phyloP scores from a whole-genome alignment of 306 rosid genomes.

The Carpinus fangiana region DNA sequence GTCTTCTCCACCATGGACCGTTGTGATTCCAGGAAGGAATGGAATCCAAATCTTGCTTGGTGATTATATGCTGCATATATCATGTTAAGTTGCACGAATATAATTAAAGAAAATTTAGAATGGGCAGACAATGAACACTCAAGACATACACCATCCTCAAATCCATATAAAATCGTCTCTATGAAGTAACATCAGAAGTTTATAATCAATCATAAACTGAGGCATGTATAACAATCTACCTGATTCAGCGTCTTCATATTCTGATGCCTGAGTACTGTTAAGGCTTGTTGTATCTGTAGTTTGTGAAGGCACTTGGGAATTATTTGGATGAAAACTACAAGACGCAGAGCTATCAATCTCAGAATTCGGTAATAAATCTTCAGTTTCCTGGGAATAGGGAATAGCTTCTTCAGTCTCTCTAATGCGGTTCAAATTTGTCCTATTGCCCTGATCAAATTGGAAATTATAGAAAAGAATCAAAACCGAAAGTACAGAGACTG shows the following conservation, averaged over 20 bases:
- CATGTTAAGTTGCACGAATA: conserved; percentile 18
- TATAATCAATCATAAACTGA: conserved; percentile 12
- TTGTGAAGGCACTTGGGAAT: conserved; percentile 53
- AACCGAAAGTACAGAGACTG: neutral
- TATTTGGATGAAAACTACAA: conserved; percentile 46
- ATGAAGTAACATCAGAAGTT: conserved; percentile 2
- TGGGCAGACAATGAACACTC: conserved; percentile 8
- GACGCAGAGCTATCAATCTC: conserved; percentile 55
- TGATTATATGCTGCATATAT: conserved; percentile 52
- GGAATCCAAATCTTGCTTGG: conserved; percentile 51
- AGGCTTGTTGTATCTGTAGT: conserved; percentile 60
- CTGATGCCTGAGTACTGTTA: conserved; percentile 63
- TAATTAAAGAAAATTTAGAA: conserved; percentile 5
- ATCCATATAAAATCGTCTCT: conserved; percentile 12
- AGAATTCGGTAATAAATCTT: conserved; percentile 35
- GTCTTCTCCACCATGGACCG: conserved; percentile 44
- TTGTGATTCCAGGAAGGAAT: conserved; percentile 46
- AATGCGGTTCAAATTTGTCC: conserved; percentile 41
- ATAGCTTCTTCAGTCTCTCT: conserved; percentile 52
- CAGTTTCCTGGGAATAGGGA: conserved; percentile 35
- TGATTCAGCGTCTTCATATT: conserved; percentile 78
- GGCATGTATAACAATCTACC: conserved; percentile 42
- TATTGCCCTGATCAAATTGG: conserved; percentile 60
- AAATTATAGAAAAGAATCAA: conserved; percentile 14
- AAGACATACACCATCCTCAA: conserved; percentile 6